Base-by-base conservation (phyloP, 2,329 filamentous ascomycete species). In the Epichloe aotearoae region DNA sequence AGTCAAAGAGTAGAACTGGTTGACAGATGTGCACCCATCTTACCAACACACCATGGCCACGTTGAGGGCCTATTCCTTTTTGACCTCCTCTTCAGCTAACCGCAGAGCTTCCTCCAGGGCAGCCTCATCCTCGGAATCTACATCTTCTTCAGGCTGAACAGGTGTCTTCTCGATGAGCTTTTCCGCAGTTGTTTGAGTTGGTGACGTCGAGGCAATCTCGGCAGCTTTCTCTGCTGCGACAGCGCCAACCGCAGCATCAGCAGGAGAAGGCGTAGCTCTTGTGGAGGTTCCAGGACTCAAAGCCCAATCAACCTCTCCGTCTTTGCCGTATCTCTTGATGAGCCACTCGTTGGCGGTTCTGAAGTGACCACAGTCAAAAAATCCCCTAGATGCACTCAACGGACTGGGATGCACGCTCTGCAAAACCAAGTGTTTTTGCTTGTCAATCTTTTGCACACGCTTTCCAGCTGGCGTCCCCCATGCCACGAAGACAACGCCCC, bases 351-450 rank as follows among this genome's bases (percentile, higher is more conserved):
- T 95, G 45, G 86, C 80, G 69, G 82, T 79, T 55, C 74, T 82
- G 66, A 94, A 95, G 67, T 95, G 89, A 0, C 81, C 80, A 59
- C 86, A 90, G 52, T 87, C 83, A 57, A 88, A 88, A 66, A 89
- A 98, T 1, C 93, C 93, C 50, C 79, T 76, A 14, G 74, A 69
- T 4, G 91, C 93, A 68, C 88, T 94, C 57, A 96, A 67, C n/a
- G 93, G 93, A 66, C 88, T 95, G 0, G 93, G 93, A 69, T 98
- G 93, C 47, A 90, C 89, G 60, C 83, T 86, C 68, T 85, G 83
- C 56, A 98, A 73, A 38, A 98, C 87, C 44, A 88, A 75, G 69
- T 98, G 91, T 60, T 77, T 83, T 56, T 79, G 74, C 47, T 68
- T 72, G 62, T 93, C 84, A 49, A 97, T 75, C 58, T 82, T 41